Evolutionary conservation across 1,284 basidiomycete genomes (phyloP).

Genomic region (Puccinia hordei): DNA sequence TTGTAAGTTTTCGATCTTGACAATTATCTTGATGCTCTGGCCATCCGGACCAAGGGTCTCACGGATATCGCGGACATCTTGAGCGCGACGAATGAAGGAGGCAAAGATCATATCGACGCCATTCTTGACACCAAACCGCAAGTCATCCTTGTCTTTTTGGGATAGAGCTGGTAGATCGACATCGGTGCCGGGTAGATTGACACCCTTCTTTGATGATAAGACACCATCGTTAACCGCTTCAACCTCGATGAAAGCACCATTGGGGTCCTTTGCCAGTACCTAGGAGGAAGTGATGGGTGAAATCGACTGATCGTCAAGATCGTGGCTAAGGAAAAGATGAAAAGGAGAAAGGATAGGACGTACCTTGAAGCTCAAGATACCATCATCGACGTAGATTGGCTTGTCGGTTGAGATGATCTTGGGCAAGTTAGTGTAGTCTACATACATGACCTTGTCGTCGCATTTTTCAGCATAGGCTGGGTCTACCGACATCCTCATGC

Average conservation of each 20-base stretch:
- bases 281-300: slow-evolving; percentile 70
- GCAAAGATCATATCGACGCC: slow-evolving; percentile 98
- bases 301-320: slow-evolving; percentile 94
- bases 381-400: slow-evolving; percentile 95
- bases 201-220: slow-evolving; percentile 96
- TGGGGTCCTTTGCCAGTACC: slow-evolving; percentile 59
- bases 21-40: slow-evolving; percentile 92
- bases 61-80: slow-evolving; percentile 89
- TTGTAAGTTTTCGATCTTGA: slow-evolving; percentile 98
- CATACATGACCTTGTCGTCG: slow-evolving; percentile 79
- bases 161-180: slow-evolving; percentile 98
- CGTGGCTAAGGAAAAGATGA: slow-evolving; percentile 61
- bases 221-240: slow-evolving; percentile 89
- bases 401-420: slow-evolving; percentile 95
- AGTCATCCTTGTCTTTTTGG: slow-evolving; percentile 95
- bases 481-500: slow-evolving; percentile 89
- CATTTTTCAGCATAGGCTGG: slow-evolving; percentile 75
- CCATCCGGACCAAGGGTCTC: slow-evolving; percentile 86
- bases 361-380: slow-evolving; percentile 61
- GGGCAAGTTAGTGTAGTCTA: slow-evolving; percentile 94
- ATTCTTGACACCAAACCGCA: slow-evolving; percentile 94
- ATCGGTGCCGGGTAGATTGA: slow-evolving; percentile 96
- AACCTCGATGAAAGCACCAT: slow-evolving; percentile 77
- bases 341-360: not conserved
- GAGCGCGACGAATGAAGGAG: slow-evolving; percentile 89